These are phyloP conservation scores for Ophiosphaerella herpotricha DNA, from an alignment of 2,329 filamentous ascomycete species.

Conservation along the genomic window DNA sequence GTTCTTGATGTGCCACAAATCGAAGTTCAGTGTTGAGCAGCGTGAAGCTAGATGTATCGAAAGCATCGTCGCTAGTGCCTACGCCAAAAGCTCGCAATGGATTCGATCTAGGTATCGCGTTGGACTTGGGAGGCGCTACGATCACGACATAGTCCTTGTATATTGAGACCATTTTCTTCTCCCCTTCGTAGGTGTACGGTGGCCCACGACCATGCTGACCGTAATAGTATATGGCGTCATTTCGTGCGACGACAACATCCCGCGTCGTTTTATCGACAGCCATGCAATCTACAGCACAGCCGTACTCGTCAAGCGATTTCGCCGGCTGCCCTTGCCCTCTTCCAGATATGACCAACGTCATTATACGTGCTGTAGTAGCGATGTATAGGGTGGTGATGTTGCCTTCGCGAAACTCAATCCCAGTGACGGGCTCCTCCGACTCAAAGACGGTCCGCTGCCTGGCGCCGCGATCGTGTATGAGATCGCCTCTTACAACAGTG, in stretches of 20 bases:
- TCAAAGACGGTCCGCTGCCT: slow-evolving; percentile 95
- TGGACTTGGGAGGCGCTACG: slow-evolving; percentile 74
- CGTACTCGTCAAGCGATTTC: slow-evolving; percentile 83
- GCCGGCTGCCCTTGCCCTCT: slow-evolving; percentile 88
- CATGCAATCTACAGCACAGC: slow-evolving; percentile 95
- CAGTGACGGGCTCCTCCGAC: slow-evolving; percentile 94
- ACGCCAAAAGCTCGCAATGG: slow-evolving; percentile 75
- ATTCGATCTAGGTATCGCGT: slow-evolving; percentile 59
- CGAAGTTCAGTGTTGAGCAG: slow-evolving; percentile 90
- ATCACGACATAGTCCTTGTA: slow-evolving; percentile 87
- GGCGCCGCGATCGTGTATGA: slow-evolving; percentile 93
- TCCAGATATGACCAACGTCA: slow-evolving; percentile 84
- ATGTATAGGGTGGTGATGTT: slow-evolving; percentile 81
- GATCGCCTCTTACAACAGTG: slow-evolving; percentile 87
- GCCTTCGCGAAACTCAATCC: slow-evolving; percentile 74
- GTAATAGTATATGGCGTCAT: slow-evolving; percentile 96
- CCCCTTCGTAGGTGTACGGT: slow-evolving; percentile 87
- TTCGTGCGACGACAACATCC: slow-evolving; percentile 87
- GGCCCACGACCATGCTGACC: slow-evolving; percentile 81
- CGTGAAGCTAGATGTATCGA: slow-evolving; percentile 86
- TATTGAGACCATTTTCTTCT: slow-evolving; percentile 79
- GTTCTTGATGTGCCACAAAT: slow-evolving; percentile 87
- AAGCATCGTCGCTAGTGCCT: slow-evolving; percentile 73
- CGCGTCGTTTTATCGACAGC: slow-evolving; percentile 77
- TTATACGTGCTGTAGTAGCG: slow-evolving; percentile 83